A percentile compares a stretch with the other conserved stretches of the same genome.
These are phyloP conservation scores for Yamadazyma nakazawae DNA, from an alignment of 805 yeast genomes.

Conservation along the genomic window DNA sequence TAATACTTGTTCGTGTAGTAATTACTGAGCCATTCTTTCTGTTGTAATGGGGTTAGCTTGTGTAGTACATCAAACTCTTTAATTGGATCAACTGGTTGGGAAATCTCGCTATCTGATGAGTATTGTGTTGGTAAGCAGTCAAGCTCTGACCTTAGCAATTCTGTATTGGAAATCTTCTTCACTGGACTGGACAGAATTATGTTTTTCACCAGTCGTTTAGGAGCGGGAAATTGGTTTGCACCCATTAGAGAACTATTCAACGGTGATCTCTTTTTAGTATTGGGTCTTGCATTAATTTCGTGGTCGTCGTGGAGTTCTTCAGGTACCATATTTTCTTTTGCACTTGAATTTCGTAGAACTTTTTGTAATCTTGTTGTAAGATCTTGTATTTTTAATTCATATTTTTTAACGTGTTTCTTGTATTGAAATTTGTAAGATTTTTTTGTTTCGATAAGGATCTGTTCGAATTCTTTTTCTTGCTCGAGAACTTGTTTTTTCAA, in stretches of 20 bases:
- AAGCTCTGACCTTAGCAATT: neutral
- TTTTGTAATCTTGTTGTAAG: slow-evolving; percentile 1
- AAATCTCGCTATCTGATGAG: slow-evolving; percentile 11
- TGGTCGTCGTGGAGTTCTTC: neutral
- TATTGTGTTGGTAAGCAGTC: slow-evolving; percentile 13
- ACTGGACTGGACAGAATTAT: slow-evolving; percentile 7
- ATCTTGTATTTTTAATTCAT: slow-evolving; percentile 10
- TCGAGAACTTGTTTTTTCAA: neutral
- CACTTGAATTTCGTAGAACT: neutral
- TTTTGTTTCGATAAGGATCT: slow-evolving; percentile 6
- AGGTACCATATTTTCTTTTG: slow-evolving; percentile 5
- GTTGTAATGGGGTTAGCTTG: slow-evolving; percentile 29
- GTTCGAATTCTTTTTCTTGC: slow-evolving; percentile 2
- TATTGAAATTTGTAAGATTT: slow-evolving; percentile 11
- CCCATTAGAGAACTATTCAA: neutral
- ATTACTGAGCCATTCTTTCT: slow-evolving; percentile 26
- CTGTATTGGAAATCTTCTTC: neutral
- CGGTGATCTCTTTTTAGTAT: neutral
- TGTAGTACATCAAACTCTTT: slow-evolving; percentile 2
- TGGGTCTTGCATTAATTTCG: neutral
- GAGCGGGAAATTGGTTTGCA: slow-evolving; percentile 1
- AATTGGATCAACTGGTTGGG: neutral
- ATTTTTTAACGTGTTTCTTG: slow-evolving; percentile 11
- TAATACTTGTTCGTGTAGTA: slow-evolving; percentile 22
- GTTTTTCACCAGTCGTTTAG: neutral